A percentile compares a stretch with the other conserved stretches of the same genome.
Conservation (phyloP, 2,329 filamentous ascomycete genomes). For the Teratosphaeria gauchensis region DNA sequence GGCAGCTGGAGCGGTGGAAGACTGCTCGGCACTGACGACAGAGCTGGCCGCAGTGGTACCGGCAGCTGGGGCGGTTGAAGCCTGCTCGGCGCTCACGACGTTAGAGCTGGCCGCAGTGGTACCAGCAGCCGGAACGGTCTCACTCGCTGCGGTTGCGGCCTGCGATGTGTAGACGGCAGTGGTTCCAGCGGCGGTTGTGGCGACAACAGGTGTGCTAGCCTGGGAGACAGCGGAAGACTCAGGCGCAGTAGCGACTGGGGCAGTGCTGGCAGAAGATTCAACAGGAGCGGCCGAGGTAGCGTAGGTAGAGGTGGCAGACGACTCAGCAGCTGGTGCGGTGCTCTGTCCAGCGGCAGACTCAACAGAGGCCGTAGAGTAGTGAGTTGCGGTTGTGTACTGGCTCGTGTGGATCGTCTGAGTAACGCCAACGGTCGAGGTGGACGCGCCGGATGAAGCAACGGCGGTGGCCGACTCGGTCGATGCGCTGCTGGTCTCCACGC, state of each 20-base stretch:
- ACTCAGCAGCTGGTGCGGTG: not conserved
- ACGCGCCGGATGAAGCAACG: slow-evolving; percentile 12
- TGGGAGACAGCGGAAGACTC: not conserved
- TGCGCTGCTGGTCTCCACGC: not conserved
- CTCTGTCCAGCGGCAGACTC: not conserved
- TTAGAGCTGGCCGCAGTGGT: not conserved
- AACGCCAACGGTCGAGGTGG: slow-evolving; percentile 28
- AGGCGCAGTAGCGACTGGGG: not conserved
- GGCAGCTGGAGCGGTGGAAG: not conserved
- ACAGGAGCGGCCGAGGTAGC: not conserved
- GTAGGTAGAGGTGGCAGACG: not conserved
- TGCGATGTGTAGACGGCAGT: not conserved
- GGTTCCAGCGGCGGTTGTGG: not conserved
- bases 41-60: not conserved
- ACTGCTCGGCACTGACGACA: not conserved
- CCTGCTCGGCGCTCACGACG: not conserved
- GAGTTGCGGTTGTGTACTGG: not conserved
- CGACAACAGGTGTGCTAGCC: not conserved
- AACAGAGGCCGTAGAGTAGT: not conserved
- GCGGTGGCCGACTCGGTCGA: slow-evolving; percentile 2
- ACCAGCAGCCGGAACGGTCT: not conserved
- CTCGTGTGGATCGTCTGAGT: not conserved
- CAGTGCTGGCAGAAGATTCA: not conserved
- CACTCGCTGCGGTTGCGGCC: not conserved
- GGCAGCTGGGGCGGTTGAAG: not conserved